These are phyloP conservation scores for Beauveria asiatica DNA, from an alignment of 2,329 filamentous ascomycete genomes.

Conservation along the genomic window DNA sequence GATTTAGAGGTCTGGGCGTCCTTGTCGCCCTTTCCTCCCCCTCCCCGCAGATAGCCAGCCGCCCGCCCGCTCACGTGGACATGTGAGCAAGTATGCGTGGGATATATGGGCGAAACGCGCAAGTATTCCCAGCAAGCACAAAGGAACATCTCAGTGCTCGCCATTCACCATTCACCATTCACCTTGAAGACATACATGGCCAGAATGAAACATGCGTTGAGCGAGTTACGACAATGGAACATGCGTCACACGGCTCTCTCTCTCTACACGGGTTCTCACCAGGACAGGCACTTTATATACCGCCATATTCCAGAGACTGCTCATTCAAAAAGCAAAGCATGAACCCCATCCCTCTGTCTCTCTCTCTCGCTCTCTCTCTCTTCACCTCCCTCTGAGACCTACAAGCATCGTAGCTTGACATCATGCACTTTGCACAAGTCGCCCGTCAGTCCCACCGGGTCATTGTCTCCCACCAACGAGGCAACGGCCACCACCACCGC, in stretches of 20 bases:
- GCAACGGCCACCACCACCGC: not conserved
- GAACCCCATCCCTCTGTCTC: no score
- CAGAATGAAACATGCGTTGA: not conserved
- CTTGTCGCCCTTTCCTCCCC: not conserved
- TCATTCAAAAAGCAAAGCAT: not conserved
- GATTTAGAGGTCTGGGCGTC: not conserved
- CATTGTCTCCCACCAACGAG: not conserved
- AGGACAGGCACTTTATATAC: not conserved
- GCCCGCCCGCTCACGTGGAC: not conserved
- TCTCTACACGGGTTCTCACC: slow-evolving; percentile 3
- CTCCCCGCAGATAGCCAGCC: not conserved
- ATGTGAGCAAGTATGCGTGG: slow-evolving; percentile 8
- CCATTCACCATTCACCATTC: no score
- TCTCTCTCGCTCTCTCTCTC: not conserved
- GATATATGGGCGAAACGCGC: slow-evolving; percentile 3
- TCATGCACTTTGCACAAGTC: not conserved
- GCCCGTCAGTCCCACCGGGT: not conserved
- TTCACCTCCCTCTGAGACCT: not conserved
- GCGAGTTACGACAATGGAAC: not conserved
- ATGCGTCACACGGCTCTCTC: not conserved
- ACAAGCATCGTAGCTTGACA: not conserved
- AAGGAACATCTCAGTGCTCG: not conserved
- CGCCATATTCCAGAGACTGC: not conserved
- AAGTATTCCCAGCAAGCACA: not conserved
- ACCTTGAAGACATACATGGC: not conserved